phyloP scores from a whole-genome alignment of 345 rosid species.

The Dimocarpus longan region DNA sequence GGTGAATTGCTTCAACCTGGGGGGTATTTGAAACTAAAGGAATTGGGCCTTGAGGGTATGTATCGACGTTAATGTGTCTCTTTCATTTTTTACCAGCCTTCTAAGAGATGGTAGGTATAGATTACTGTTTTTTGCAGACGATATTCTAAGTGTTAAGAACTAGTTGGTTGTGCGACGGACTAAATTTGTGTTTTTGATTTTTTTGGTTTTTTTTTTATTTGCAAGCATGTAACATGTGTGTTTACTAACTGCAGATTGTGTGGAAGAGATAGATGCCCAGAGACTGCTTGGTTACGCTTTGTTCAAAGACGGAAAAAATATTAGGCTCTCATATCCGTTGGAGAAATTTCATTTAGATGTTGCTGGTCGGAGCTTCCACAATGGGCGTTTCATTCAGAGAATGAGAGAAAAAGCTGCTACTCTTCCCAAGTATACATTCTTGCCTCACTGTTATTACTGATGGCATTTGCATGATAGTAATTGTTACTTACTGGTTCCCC shows the following conservation, averaged over 20 bases:
- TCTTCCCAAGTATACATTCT: conserved; percentile 40
- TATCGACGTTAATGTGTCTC: background rate
- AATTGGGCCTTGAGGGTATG: conserved; percentile 54
- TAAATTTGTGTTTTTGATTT: background rate
- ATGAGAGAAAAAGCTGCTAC: conserved; percentile 56
- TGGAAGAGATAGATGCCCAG: conserved; percentile 56
- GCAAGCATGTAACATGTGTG: background rate
- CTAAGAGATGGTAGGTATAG: background rate
- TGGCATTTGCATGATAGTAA: background rate
- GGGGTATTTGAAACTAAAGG: conserved; percentile 48
- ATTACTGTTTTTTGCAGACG: background rate
- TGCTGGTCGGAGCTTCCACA: conserved; percentile 56
- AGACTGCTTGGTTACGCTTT: conserved; percentile 52
- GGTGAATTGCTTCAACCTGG: conserved; percentile 62
- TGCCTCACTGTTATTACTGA: conserved; percentile 2
- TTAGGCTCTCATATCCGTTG: conserved; percentile 46
- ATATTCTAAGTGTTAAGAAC: background rate
- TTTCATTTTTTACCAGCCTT: background rate
- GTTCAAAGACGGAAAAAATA: conserved; percentile 48
- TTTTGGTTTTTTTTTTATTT: background rate
- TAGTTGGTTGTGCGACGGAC: background rate
- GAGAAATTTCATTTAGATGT: conserved; percentile 47
- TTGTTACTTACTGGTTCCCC: background rate
- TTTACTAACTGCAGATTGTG: conserved; percentile 42
- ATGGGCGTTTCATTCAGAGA: conserved; percentile 55